These are phyloP conservation scores for Bacidia rubella DNA, from an alignment of 495 filamentous ascomycete genomes.

Conservation along the genomic window DNA sequence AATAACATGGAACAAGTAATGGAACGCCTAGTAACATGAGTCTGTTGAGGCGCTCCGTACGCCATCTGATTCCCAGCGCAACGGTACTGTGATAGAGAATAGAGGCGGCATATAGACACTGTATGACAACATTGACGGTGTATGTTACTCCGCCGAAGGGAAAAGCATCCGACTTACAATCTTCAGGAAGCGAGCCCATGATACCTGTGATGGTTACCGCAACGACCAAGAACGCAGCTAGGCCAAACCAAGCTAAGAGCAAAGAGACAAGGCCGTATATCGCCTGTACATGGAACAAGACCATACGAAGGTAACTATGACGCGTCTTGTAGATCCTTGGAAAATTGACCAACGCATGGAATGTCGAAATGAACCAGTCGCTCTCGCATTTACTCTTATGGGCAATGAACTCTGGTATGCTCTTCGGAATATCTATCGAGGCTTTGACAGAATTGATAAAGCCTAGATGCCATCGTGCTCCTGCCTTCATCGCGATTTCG, in stretches of 20 bases:
- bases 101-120: constrained; percentile 48
- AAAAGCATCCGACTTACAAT: constrained; percentile 36
- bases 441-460: constrained; percentile 96
- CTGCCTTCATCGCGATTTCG: constrained; percentile 92
- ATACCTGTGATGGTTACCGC: background rate
- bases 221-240: background rate
- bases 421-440: constrained; percentile 94
- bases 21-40: background rate
- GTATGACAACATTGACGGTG: constrained; percentile 91
- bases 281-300: background rate
- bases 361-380: constrained; percentile 35
- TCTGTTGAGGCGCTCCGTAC: background rate
- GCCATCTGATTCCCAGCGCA: background rate
- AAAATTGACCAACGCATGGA: background rate
- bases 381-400: constrained; percentile 29
- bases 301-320: background rate
- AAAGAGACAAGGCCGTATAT: background rate
- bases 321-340: background rate
- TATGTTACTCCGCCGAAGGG: constrained; percentile 95
- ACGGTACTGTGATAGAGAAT: constrained; percentile 1
- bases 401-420: constrained; percentile 88
- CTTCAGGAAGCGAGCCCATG: constrained; percentile 25
- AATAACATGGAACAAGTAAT: background rate
- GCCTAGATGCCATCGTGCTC: constrained; percentile 93
- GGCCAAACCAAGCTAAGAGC: background rate